Base-by-base conservation (phyloP, 768 basidiomycete genomes). In the Suillus occidentalis region DNA sequence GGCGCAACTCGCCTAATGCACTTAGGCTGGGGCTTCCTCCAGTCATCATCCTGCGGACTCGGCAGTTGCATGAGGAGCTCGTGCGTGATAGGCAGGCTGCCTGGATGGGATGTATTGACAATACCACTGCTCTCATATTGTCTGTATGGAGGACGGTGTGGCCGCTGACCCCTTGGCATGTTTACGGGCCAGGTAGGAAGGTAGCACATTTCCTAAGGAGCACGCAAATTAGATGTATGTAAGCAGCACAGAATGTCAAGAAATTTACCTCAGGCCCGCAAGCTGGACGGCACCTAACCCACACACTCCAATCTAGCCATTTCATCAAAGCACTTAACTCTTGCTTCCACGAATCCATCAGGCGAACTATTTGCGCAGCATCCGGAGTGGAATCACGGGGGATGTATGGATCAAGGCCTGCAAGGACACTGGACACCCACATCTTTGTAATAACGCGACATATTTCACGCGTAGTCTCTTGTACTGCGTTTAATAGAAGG, bases 251-350 rank as follows among this genome's bases (percentile, higher is more conserved):
- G n/a, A 34, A n/a, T n/a, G 31, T 55, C 20, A 55, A n/a, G 31
- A 55, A 18, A n/a, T 34, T 55, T 55, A 85, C 85, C 75, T 85
- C 80, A 37, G 73, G 71, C 10, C 69, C 70, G 72, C 86, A 87
- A 0, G 70, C 77, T 34, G 85, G 84, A 3, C 70, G 72, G 60
- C 85, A 86, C 52, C 74, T 82, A 2, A 80, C 68, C 85, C 85
- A 87, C 8, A 78, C 70, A 45, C 72, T 78, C 85, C 85, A 87
- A 65, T 82, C 85, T 0, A 87, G 72, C 85, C 85, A 86, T 0
- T 43, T 53, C 78, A 85, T 83, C 25, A 87, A 34, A 34, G 20
- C 53, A 8, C 74, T 65, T 28, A 83, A 56, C 10, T 79, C 75
- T 25, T 43, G 53, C 9, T 61, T 69, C 85, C 85, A 86, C 6